Evolutionary conservation across 495 filamentous ascomycete species (phyloP).

Genomic region (Xylaria scruposa): DNA sequence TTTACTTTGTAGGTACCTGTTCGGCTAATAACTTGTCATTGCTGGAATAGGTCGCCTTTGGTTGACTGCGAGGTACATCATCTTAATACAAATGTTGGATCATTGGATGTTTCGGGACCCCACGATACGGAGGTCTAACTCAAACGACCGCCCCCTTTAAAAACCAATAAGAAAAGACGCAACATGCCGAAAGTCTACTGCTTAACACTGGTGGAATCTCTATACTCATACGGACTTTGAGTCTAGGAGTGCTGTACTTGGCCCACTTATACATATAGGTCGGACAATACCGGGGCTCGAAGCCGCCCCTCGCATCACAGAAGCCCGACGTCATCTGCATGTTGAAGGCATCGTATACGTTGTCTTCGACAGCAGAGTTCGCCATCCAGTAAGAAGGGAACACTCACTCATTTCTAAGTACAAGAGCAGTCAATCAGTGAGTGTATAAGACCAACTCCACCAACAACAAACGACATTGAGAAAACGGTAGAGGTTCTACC

Average conservation of each 20-base stretch:
- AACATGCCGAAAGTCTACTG: background rate
- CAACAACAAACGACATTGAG: background rate
- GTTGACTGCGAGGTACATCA: background rate
- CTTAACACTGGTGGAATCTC: background rate
- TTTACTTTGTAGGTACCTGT: background rate
- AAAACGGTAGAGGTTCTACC: background rate
- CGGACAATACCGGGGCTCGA: background rate
- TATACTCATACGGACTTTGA: background rate
- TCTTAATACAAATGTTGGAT: background rate
- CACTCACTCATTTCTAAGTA: background rate
- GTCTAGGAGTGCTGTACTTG: background rate
- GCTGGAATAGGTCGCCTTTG: background rate
- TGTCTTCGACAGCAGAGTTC: background rate
- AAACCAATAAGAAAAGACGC: background rate
- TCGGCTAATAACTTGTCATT: background rate
- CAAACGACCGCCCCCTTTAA: background rate
- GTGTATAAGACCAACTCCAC: background rate
- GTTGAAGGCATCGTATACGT: constrained; percentile 12
- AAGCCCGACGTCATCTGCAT: constrained; percentile 11
- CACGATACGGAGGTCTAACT: background rate
- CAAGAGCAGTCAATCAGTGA: background rate
- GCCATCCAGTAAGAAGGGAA: background rate
- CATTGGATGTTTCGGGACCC: background rate
- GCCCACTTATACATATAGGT: background rate
- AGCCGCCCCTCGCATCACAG: background rate